Percentiles rank a stretch among this genome's conserved stretches.
phyloP scores from a whole-genome alignment of 148 eudicot genomes.

The Diospyros lotus region DNA sequence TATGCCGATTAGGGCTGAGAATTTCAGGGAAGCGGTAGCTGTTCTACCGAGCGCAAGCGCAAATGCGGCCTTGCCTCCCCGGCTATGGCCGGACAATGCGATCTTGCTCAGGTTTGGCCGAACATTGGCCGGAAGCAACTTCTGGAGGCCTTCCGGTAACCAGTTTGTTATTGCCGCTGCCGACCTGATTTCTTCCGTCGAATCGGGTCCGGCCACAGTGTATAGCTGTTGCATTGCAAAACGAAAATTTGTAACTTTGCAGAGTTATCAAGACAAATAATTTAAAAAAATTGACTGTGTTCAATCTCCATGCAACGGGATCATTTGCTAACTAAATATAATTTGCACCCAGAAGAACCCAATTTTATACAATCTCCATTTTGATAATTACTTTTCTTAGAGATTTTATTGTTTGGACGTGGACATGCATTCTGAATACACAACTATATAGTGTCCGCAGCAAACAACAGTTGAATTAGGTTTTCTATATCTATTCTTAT shows the following conservation, averaged over 20 bases:
- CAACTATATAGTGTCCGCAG: too few relatives aligned
- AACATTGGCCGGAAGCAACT: slow-evolving; percentile 45
- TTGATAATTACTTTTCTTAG: too few relatives aligned
- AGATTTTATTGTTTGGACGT: too few relatives aligned
- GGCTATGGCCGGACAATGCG: slow-evolving; percentile 71
- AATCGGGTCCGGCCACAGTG: slow-evolving; percentile 55
- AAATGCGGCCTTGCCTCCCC: slow-evolving; percentile 81
- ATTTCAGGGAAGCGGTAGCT: slow-evolving; percentile 25
- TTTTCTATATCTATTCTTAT: too few relatives aligned
- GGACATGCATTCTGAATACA: too few relatives aligned
- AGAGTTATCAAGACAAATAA: not conserved
- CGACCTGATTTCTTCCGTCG: slow-evolving; percentile 50
- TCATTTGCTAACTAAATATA: too few relatives aligned
- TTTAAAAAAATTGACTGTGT: not conserved
- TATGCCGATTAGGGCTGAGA: slow-evolving; percentile 64
- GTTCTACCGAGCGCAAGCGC: slow-evolving; percentile 38
- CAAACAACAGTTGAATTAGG: too few relatives aligned
- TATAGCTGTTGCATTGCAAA: slow-evolving; percentile 37
- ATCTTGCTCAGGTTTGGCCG: slow-evolving; percentile 40
- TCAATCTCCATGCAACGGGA: too few relatives aligned
- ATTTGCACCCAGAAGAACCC: too few relatives aligned
- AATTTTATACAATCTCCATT: too few relatives aligned
- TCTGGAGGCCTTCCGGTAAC: slow-evolving; percentile 44
- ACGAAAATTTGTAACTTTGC: not conserved
- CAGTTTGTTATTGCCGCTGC: slow-evolving; percentile 54